Percentiles rank a stretch among this genome's conserved stretches.
Evolutionary conservation across 2,329 filamentous ascomycete species (phyloP).

Genomic region (Xylaria sp.): DNA sequence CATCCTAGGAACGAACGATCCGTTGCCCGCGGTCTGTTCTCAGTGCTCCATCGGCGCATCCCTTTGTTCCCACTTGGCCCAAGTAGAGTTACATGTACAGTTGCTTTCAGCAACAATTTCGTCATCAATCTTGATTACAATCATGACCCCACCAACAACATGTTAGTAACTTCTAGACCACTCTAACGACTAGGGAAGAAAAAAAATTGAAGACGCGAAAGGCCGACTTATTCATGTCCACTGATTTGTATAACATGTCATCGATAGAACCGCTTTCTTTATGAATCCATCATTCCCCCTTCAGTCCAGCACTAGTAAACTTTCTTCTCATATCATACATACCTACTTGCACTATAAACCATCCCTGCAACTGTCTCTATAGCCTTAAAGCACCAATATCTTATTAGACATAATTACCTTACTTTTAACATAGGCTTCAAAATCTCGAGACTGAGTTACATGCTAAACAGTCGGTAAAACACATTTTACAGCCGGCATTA

Average conservation of each 20-base stretch:
- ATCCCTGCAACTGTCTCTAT: background rate
- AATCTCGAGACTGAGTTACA: background rate
- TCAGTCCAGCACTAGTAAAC: constrained; percentile 18
- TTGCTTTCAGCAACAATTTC: constrained; percentile 13
- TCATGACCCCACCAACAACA: background rate
- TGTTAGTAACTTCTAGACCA: constrained; percentile 10
- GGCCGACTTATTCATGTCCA: constrained; percentile 26
- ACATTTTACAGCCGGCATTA: background rate
- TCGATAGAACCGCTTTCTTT: constrained; percentile 13
- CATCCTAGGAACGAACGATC: constrained; percentile 5
- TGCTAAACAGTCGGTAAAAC: background rate
- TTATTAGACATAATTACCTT: background rate
- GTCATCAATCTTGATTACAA: constrained; percentile 23
- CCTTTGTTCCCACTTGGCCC: constrained; percentile 9
- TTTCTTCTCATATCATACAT: background rate
- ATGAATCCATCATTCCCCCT: constrained; percentile 22
- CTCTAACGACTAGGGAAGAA: constrained; percentile 17
- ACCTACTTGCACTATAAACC: too few relatives aligned
- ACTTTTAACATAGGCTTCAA: background rate
- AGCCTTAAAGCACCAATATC: background rate
- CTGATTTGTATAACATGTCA: constrained; percentile 22
- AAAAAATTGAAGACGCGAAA: constrained; percentile 29
- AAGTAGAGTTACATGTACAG: constrained; percentile 7
- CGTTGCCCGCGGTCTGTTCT: background rate
- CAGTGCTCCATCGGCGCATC: background rate